Percentiles rank a stretch among this genome's conserved stretches.
Conservation (phyloP, 1,284 basidiomycete species). For the Cryptococcus hybrid region DNA sequence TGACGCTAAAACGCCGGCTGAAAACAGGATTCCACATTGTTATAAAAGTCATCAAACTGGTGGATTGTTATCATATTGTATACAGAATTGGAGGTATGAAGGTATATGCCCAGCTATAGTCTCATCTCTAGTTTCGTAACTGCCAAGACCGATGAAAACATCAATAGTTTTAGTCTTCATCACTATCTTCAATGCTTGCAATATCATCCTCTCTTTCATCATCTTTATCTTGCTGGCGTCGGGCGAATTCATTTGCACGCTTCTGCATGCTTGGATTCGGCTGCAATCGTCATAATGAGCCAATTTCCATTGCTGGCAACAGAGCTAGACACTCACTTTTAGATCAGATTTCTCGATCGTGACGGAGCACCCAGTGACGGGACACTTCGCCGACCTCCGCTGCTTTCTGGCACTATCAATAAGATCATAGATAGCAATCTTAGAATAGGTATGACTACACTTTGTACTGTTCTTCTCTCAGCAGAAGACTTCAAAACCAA, state of each 20-base stretch:
- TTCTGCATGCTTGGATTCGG: conserved; percentile 15
- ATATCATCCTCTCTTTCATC: conserved; percentile 12
- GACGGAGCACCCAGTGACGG: conserved; percentile 14
- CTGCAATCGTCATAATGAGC: not conserved
- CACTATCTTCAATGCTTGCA: conserved; percentile 10
- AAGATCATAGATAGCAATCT: conserved; percentile 15
- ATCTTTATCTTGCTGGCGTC: conserved; percentile 5
- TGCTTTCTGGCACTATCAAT: conserved; percentile 9
- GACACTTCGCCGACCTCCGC: conserved; percentile 8
- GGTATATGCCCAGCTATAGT: too few relatives aligned
- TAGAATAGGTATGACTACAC: conserved; percentile 26
- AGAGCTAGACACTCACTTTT: conserved; percentile 11
- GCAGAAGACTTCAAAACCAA: too few relatives aligned
- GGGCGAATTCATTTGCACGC: conserved; percentile 10
- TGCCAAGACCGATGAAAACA: not conserved
- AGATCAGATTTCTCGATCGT: conserved; percentile 8
- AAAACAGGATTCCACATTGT: not conserved
- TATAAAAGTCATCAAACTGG: not conserved
- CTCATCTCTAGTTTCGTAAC: too few relatives aligned
- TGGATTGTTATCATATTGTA: too few relatives aligned
- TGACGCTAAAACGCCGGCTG: too few relatives aligned
- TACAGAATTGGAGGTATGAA: too few relatives aligned
- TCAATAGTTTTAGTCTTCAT: not conserved
- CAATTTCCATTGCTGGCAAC: not conserved
- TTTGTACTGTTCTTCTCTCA: conserved; percentile 7